These are phyloP conservation scores for Moesziomyces globuligerus DNA, from an alignment of 1,284 basidiomycete species.

Conservation along the genomic window DNA sequence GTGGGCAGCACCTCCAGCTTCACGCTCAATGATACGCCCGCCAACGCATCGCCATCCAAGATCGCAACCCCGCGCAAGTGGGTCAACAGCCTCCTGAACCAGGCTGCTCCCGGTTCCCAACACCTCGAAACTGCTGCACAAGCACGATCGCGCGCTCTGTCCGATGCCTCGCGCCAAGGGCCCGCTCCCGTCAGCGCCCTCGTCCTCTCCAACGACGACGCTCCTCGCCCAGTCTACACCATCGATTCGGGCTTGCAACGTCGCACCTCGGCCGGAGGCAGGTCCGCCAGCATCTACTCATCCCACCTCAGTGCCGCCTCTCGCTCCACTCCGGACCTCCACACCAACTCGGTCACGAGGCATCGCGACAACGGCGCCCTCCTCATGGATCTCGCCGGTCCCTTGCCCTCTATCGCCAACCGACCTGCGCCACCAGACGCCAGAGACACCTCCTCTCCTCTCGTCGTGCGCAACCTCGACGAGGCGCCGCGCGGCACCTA, in stretches of 20 bases:
- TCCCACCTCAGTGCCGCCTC: conserved; percentile 44
- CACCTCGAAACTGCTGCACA: conserved; percentile 40
- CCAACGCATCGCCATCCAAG: conserved; percentile 20
- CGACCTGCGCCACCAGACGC: not conserved
- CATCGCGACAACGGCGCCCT: conserved; percentile 39
- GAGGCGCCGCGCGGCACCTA: conserved; percentile 45
- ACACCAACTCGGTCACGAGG: conserved; percentile 25
- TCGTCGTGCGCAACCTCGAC: conserved; percentile 53
- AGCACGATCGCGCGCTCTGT: conserved; percentile 22
- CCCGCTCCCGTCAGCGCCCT: conserved; percentile 36
- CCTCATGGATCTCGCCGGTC: conserved; percentile 22
- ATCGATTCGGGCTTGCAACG: conserved; percentile 39
- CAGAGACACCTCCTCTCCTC: conserved; percentile 6
- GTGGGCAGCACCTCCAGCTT: conserved; percentile 19
- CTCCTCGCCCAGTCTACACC: conserved; percentile 22
- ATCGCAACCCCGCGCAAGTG: conserved; percentile 39
- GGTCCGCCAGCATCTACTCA: conserved; percentile 32
- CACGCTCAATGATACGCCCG: conserved; percentile 2
- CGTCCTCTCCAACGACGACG: conserved; percentile 12
- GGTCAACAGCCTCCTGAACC: conserved; percentile 38
- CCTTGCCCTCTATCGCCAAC: conserved; percentile 24
- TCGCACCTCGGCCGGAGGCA: conserved; percentile 7
- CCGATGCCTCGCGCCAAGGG: conserved; percentile 15
- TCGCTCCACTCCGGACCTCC: conserved; percentile 39
- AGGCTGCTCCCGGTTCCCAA: conserved; percentile 16